Percentiles rank a stretch among this genome's conserved stretches.
These are phyloP conservation scores for Tulasnella sp. DNA, from an alignment of 768 basidiomycete genomes.

Conservation along the genomic window DNA sequence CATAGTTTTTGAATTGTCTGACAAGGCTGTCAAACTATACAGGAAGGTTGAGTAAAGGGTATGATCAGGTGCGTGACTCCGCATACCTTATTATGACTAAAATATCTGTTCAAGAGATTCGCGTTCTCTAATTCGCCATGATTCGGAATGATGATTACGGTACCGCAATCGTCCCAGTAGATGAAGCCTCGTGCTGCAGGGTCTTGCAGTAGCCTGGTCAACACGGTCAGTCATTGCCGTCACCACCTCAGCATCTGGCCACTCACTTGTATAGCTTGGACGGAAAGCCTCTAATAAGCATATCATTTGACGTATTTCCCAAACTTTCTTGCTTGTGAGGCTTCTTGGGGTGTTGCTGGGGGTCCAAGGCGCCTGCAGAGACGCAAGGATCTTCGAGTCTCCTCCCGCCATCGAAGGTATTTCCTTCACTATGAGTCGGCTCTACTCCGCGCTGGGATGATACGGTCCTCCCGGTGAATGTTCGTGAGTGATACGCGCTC, in stretches of 20 bases:
- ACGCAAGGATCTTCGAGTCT: no score
- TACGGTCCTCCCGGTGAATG: neutral
- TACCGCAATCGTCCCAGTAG: neutral
- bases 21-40: neutral
- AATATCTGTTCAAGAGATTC: neutral
- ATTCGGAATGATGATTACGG: neutral
- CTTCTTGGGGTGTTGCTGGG: neutral
- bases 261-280: constrained; percentile 68
- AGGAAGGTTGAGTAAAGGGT: neutral
- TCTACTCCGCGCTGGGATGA: neutral
- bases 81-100: neutral
- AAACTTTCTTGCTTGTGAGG: neutral
- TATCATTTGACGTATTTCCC: neutral
- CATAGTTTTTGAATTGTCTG: neutral
- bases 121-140: neutral
- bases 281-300: constrained; percentile 75
- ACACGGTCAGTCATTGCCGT: neutral
- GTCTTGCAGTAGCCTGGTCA: constrained; percentile 7
- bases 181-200: neutral
- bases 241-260: neutral
- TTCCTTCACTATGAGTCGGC: neutral
- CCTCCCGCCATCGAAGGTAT: neutral
- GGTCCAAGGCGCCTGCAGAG: neutral
- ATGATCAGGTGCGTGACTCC: neutral
- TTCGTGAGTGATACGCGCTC: neutral